These are phyloP conservation scores for Ogataea angusta DNA, from an alignment of 805 yeast species.

Conservation along the genomic window DNA sequence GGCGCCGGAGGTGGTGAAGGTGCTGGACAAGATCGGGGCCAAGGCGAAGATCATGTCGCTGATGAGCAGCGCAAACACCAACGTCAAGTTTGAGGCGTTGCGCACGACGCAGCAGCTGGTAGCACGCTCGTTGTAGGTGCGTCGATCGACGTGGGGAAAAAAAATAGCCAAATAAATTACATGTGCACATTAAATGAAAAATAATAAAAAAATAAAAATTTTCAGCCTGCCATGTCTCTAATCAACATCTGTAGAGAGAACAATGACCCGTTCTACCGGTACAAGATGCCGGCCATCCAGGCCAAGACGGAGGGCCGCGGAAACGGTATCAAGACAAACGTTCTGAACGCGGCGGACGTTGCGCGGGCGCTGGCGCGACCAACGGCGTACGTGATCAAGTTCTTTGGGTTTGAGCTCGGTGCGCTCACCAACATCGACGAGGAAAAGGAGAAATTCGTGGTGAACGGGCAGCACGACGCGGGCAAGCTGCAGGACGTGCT, in stretches of 20 bases:
- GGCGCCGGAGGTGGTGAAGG: constrained; percentile 57
- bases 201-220: constrained; percentile 3
- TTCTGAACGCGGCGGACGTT: constrained; percentile 85
- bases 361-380: constrained; percentile 95
- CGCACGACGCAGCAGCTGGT: constrained; percentile 93
- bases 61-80: constrained; percentile 75
- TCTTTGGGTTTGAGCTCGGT: constrained; percentile 94
- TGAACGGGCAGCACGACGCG: constrained; percentile 93
- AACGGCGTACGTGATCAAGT: constrained; percentile 85
- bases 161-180: too few species aligned
- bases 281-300: constrained; percentile 97
- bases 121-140: constrained; percentile 58
- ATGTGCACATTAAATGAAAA: neutral
- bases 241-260: constrained; percentile 96
- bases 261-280: constrained; percentile 97
- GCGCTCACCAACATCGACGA: constrained; percentile 88
- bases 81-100: constrained; percentile 91
- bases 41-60: constrained; percentile 83
- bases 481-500: constrained; percentile 86
- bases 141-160: constrained; percentile 2
- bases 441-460: constrained; percentile 78
- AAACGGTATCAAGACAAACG: constrained; percentile 97
- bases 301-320: constrained; percentile 98
- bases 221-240: constrained; percentile 55
- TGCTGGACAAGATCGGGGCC: constrained; percentile 53